Percentiles rank a stretch among this genome's conserved stretches.
Evolutionary conservation across 1,284 basidiomycete species (phyloP).

Genomic region (Coniophora puteana): DNA sequence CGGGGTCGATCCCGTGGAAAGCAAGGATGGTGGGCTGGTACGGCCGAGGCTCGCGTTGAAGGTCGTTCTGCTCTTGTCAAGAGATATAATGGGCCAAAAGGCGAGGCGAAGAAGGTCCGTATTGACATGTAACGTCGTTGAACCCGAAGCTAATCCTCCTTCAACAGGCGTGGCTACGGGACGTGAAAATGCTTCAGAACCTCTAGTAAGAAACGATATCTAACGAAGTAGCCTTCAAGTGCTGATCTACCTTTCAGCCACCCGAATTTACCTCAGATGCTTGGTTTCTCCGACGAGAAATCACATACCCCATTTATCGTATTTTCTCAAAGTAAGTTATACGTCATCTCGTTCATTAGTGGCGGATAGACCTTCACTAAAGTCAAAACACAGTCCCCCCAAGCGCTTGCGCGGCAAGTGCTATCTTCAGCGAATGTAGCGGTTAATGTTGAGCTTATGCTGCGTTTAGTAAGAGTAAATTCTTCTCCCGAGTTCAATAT

Average conservation of each 20-base stretch:
- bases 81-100: constrained; percentile 37
- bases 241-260: constrained; percentile 32
- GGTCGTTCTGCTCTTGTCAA: constrained; percentile 39
- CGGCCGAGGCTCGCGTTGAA: constrained; percentile 34
- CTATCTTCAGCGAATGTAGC: constrained; percentile 31
- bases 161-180: constrained; percentile 43
- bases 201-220: constrained; percentile 35
- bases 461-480: constrained; percentile 31
- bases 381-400: constrained; percentile 37
- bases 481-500: constrained; percentile 4
- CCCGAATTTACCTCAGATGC: constrained; percentile 49
- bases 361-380: constrained; percentile 4
- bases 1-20: constrained; percentile 32
- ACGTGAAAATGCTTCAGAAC: constrained; percentile 48
- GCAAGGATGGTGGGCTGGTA: constrained; percentile 45
- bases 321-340: constrained; percentile 39
- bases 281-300: constrained; percentile 47
- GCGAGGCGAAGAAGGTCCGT: constrained; percentile 31
- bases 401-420: constrained; percentile 25
- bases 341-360: background rate
- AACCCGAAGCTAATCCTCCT: background rate
- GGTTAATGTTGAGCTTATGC: constrained; percentile 31
- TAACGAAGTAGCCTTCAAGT: background rate
- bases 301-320: constrained; percentile 47
- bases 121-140: background rate